Conservation (phyloP, 371 early-diverging fungal genomes). For the Rhizopus sp. region DNA sequence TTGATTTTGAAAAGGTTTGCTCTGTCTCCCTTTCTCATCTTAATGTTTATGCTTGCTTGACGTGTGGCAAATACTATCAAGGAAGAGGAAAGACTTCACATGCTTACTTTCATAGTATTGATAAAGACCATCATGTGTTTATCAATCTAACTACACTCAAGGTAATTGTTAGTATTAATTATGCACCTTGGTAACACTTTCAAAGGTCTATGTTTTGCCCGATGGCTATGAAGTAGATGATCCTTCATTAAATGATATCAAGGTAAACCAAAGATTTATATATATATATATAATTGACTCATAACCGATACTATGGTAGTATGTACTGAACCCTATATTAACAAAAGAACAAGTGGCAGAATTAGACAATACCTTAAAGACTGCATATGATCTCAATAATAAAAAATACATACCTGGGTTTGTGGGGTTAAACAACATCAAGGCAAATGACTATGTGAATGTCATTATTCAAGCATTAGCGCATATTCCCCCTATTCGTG, state of each 20-base stretch:
- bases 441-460: conserved; percentile 96
- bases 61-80: conserved; percentile 97
- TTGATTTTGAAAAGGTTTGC: conserved; percentile 98
- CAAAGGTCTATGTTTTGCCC: conserved; percentile 86
- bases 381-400: conserved; percentile 84
- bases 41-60: conserved; percentile 97
- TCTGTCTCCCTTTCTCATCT: conserved; percentile 89
- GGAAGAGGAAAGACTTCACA: conserved; percentile 91
- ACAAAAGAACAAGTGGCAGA: conserved; percentile 68
- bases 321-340: conserved; percentile 83
- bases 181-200: neutral
- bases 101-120: conserved; percentile 94
- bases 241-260: conserved; percentile 89
- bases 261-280: conserved; percentile 43
- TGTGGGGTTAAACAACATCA: conserved; percentile 94
- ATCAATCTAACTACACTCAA: conserved; percentile 89
- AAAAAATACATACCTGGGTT: conserved; percentile 91
- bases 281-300: neutral
- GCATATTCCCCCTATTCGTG: conserved; percentile 86
- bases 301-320: conserved; percentile 39
- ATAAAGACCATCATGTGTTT: conserved; percentile 96
- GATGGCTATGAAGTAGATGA: conserved; percentile 93
- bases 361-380: conserved; percentile 65
- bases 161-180: conserved; percentile 34
- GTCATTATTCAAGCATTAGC: conserved; percentile 90